Evolutionary conservation across 1,139 yeast species (phyloP).

Genomic region (Blastobotrys ciferrii): DNA sequence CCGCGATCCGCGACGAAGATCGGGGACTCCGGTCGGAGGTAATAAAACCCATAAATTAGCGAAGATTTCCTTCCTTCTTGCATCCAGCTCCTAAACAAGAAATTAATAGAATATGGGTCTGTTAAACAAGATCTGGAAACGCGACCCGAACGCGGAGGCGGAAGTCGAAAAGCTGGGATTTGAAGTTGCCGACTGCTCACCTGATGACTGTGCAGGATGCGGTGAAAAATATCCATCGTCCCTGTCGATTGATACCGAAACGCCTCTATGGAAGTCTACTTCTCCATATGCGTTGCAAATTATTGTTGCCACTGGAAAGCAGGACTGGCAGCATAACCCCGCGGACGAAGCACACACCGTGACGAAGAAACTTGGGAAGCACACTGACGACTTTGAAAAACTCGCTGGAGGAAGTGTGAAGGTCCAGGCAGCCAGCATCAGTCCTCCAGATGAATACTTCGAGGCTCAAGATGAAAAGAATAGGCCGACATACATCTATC

Average conservation of each 20-base stretch:
- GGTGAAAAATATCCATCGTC: conserved; percentile 51
- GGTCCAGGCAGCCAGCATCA: conserved; percentile 36
- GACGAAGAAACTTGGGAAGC: conserved; percentile 44
- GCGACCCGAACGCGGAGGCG: conserved; percentile 12
- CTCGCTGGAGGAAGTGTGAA: conserved; percentile 31
- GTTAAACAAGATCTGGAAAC: conserved; percentile 12
- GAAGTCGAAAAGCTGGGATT: conserved; percentile 15
- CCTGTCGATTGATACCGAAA: conserved; percentile 51
- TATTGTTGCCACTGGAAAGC: conserved; percentile 75
- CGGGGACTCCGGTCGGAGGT: background rate
- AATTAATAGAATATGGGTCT: conserved; percentile 14
- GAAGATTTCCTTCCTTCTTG: background rate
- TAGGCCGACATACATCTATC: conserved; percentile 41
- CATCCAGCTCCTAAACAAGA: background rate
- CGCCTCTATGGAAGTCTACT: conserved; percentile 68
- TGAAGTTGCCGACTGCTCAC: conserved; percentile 28
- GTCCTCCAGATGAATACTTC: conserved; percentile 32
- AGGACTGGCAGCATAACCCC: conserved; percentile 85
- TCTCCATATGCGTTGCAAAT: conserved; percentile 68
- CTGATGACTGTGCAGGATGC: conserved; percentile 30
- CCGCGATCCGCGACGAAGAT: conserved; percentile 5
- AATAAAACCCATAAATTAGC: background rate
- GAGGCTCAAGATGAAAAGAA: conserved; percentile 24
- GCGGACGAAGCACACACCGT: conserved; percentile 52
- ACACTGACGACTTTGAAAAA: conserved; percentile 15